Evolutionary conservation across 352 stramenopile species (phyloP).

Genomic region (Pythium aphanidermatum): DNA sequence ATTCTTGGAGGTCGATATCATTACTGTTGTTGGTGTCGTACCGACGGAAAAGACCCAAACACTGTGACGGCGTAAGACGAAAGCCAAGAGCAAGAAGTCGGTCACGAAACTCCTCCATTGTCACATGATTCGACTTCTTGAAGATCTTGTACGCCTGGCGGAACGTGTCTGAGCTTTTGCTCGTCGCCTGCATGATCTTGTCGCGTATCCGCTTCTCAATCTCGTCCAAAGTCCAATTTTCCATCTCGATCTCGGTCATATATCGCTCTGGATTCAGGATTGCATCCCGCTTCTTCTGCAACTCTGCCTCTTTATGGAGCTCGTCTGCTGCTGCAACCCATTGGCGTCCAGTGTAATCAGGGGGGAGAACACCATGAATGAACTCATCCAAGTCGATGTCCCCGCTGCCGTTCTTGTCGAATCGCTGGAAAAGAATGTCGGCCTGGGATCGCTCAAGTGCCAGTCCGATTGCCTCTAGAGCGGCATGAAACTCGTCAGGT

Average conservation of each 20-base stretch:
- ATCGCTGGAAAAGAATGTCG: constrained; percentile 58
- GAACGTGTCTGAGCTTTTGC: constrained; percentile 73
- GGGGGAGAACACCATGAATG: constrained; percentile 66
- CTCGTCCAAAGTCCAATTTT: constrained; percentile 67
- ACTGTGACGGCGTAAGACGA: constrained; percentile 56
- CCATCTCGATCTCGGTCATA: constrained; percentile 75
- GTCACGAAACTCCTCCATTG: constrained; percentile 67
- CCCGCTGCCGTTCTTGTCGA: constrained; percentile 64
- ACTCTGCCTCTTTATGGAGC: constrained; percentile 45
- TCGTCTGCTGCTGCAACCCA: constrained; percentile 78
- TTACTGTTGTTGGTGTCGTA: constrained; percentile 75
- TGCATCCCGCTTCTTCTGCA: constrained; percentile 46
- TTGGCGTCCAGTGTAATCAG: constrained; percentile 62
- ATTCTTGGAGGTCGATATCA: constrained; percentile 80
- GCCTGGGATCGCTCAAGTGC: constrained; percentile 42
- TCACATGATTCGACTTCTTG: constrained; percentile 69
- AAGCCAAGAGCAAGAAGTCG: constrained; percentile 65
- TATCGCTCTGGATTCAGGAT: constrained; percentile 49
- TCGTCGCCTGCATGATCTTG: constrained; percentile 74
- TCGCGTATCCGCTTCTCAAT: constrained; percentile 77
- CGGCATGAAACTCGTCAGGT: constrained; percentile 59
- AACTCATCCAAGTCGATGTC: constrained; percentile 81
- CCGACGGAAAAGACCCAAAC: constrained; percentile 51
- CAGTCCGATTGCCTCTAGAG: constrained; percentile 53
- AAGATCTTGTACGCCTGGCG: constrained; percentile 79